phyloP scores from a whole-genome alignment of 148 eudicot species.

The Heliamphora exappendiculata region DNA sequence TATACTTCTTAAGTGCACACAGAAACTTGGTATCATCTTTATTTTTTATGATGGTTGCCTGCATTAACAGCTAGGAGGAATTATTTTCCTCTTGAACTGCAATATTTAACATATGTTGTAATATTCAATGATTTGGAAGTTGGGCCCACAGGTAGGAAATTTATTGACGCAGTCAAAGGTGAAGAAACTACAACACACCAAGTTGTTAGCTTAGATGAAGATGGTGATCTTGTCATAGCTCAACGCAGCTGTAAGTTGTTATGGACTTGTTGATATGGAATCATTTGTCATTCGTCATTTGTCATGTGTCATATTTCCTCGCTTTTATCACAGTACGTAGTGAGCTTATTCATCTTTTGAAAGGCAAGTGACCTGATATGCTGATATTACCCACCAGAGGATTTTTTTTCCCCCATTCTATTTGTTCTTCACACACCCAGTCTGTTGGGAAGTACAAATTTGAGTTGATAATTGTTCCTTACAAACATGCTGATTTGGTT shows the following conservation, averaged over 20 bases:
- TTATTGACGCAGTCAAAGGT: slow-evolving; percentile 8
- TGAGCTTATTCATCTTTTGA: background rate
- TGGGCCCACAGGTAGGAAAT: slow-evolving; percentile 11
- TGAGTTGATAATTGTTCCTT: background rate
- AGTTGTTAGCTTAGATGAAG: slow-evolving; percentile 57
- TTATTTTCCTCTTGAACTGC: background rate
- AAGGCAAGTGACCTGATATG: background rate
- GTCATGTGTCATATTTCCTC: background rate
- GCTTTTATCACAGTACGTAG: background rate
- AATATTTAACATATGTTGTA: background rate
- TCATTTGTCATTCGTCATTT: background rate
- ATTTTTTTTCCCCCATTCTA: background rate
- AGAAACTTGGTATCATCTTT: background rate
- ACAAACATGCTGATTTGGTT: background rate
- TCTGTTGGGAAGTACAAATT: background rate
- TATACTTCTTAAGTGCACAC: background rate
- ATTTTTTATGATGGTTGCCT: background rate
- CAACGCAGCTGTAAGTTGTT: slow-evolving; percentile 50
- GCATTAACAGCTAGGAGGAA: background rate
- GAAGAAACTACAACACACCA: slow-evolving; percentile 18
- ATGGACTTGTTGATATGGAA: background rate
- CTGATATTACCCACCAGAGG: background rate
- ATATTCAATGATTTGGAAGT: slow-evolving; percentile 17
- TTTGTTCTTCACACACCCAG: background rate
- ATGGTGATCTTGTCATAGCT: slow-evolving; percentile 80